Evolutionary conservation across 768 basidiomycete species (phyloP).

Genomic region (Floccularia luteovirens): DNA sequence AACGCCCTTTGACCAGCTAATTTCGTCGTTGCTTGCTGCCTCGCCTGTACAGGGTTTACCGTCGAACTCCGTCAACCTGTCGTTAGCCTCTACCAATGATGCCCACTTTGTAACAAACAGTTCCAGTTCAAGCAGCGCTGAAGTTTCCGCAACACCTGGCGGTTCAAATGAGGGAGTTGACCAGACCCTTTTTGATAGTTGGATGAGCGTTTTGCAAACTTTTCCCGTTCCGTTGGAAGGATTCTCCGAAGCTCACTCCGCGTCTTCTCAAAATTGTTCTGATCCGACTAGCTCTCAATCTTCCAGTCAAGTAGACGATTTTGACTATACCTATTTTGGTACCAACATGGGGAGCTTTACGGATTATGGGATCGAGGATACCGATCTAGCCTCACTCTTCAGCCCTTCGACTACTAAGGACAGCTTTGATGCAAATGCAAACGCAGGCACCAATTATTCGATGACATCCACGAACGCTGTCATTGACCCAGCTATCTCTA

Average conservation of each 20-base stretch:
- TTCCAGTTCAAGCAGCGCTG: background rate
- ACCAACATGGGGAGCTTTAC: too few species aligned
- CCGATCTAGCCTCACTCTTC: too few species aligned
- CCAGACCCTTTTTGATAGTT: conserved; percentile 35
- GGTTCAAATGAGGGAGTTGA: conserved; percentile 17
- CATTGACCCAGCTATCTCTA: conserved; percentile 20
- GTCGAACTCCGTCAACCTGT: background rate
- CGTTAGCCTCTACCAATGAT: background rate
- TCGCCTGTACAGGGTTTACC: conserved; percentile 8
- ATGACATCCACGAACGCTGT: too few species aligned
- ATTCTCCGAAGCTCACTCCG: conserved; percentile 10
- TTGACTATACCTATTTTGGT: too few species aligned
- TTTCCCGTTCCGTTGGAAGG: conserved; percentile 29
- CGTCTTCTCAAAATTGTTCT: background rate
- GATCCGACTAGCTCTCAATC: too few species aligned
- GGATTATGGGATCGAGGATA: too few species aligned
- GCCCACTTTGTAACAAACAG: too few species aligned
- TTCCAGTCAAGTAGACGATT: too few species aligned
- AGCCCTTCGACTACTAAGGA: too few species aligned
- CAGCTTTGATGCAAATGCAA: too few species aligned
- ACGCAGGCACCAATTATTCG: too few species aligned
- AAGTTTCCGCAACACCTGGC: background rate
- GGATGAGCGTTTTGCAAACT: conserved; percentile 42
- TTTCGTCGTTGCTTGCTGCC: conserved; percentile 29
- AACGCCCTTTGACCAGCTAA: conserved; percentile 29